phyloP scores from a whole-genome alignment of 306 rosid genomes.

The Citrullus mucosospermus region DNA sequence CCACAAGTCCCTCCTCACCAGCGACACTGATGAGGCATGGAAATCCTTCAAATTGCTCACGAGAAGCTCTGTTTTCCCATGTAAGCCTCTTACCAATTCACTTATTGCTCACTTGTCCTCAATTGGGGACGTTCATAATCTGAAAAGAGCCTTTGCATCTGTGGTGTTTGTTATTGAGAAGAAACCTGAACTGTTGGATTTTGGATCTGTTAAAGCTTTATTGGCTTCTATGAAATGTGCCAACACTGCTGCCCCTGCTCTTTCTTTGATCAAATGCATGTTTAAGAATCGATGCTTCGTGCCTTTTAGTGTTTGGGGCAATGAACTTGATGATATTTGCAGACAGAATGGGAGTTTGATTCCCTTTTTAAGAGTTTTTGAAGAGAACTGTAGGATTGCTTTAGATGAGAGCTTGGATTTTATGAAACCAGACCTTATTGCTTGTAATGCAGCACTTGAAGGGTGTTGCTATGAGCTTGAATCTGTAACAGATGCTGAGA shows the following conservation, averaged over 20 bases:
- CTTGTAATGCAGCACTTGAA: constrained; percentile 80
- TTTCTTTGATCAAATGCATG: constrained; percentile 55
- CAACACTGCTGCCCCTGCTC: constrained; percentile 68
- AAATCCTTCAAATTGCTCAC: constrained; percentile 78
- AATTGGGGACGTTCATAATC: constrained; percentile 45
- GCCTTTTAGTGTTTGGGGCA: constrained; percentile 63
- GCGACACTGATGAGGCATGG: constrained; percentile 71
- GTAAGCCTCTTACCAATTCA: constrained; percentile 64
- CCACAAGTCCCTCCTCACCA: constrained; percentile 43
- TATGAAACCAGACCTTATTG: constrained; percentile 62
- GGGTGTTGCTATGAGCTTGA: constrained; percentile 67
- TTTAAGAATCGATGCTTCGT: constrained; percentile 55
- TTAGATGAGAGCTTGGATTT: constrained; percentile 51
- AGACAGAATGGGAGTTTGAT: constrained; percentile 35
- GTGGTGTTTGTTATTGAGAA: constrained; percentile 42
- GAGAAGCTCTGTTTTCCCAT: constrained; percentile 41
- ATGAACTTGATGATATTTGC: constrained; percentile 47
- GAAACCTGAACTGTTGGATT: constrained; percentile 36
- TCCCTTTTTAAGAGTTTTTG: constrained; percentile 48
- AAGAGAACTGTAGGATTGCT: constrained; percentile 66
- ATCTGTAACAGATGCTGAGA: constrained; percentile 57
- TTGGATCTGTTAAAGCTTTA: constrained; percentile 32
- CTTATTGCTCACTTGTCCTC: constrained; percentile 59
- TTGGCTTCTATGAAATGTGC: constrained; percentile 51
- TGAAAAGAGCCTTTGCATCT: constrained; percentile 78